phyloP scores from a whole-genome alignment of 108 stramenopile genomes.

The Parmales sp. region DNA sequence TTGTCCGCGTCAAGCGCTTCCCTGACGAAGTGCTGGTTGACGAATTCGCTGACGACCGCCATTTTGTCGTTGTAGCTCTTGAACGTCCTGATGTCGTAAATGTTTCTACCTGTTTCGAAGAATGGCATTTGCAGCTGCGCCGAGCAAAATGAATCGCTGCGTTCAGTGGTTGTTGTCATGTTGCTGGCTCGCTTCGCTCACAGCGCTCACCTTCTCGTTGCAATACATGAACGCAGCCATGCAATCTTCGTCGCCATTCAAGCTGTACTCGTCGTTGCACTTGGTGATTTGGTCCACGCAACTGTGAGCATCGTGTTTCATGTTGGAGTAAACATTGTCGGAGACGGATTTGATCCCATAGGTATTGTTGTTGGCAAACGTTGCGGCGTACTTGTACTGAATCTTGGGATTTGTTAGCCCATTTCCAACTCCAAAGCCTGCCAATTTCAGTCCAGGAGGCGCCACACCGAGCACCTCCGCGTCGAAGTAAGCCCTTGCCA shows the following conservation, averaged over 20 bases:
- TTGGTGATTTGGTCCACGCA: background rate
- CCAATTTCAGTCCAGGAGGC: slow-evolving; percentile 24
- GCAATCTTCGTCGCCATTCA: background rate
- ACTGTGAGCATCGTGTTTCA: background rate
- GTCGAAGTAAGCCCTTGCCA: slow-evolving; percentile 14
- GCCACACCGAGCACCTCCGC: slow-evolving; percentile 16
- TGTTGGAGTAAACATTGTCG: background rate
- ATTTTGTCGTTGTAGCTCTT: background rate
- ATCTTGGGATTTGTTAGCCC: slow-evolving; percentile 38
- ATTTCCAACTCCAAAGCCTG: slow-evolving; percentile 47
- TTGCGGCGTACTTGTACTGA: slow-evolving; percentile 22
- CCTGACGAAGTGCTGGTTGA: background rate
- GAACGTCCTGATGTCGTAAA: background rate
- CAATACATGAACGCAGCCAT: background rate
- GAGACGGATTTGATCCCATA: background rate
- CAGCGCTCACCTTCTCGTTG: too few relatives aligned
- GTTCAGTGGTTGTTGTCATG: too few relatives aligned
- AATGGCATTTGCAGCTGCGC: background rate
- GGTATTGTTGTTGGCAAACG: slow-evolving; percentile 2
- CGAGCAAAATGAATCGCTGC: too few relatives aligned
- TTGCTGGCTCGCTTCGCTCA: too few relatives aligned
- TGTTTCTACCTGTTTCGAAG: background rate
- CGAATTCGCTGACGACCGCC: background rate
- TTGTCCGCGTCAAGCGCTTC: background rate
- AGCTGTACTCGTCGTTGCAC: background rate